Conservation (phyloP, 2,329 filamentous ascomycete species). For the Verticillium tricorpus region DNA sequence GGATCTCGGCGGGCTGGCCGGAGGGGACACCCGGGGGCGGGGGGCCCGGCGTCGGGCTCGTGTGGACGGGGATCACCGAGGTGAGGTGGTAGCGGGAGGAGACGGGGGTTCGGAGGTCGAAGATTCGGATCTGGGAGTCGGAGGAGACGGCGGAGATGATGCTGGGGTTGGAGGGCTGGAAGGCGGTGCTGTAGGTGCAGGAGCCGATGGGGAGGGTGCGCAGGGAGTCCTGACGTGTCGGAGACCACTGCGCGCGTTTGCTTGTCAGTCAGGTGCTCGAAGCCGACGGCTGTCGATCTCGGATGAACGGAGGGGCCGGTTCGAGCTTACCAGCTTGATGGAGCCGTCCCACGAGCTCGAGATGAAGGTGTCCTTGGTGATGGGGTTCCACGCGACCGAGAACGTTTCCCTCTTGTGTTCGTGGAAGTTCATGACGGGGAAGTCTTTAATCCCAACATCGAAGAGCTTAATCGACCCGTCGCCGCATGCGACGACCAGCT, state of each 20-base stretch:
- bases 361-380: conserved; percentile 85
- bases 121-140: conserved; percentile 85
- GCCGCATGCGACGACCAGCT: conserved; percentile 82
- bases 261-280: neutral
- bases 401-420: conserved; percentile 94
- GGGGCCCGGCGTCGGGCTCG: conserved; percentile 38
- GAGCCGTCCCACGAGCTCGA: conserved; percentile 96
- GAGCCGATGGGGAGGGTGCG: conserved; percentile 85
- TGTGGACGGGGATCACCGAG: conserved; percentile 78
- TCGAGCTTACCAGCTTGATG: conserved; percentile 67
- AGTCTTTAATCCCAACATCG: conserved; percentile 75
- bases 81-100: conserved; percentile 85
- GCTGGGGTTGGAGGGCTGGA: conserved; percentile 81
- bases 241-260: conserved; percentile 64
- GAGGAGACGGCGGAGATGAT: conserved; percentile 83
- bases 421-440: conserved; percentile 86
- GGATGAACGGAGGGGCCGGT: neutral
- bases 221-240: conserved; percentile 67
- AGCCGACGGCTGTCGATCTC: neutral
- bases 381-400: conserved; percentile 85
- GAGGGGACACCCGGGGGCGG: conserved; percentile 34
- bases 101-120: conserved; percentile 83
- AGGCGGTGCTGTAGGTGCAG: conserved; percentile 91
- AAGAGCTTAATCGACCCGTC: conserved; percentile 95
- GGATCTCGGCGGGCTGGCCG: conserved; percentile 68